Percentiles rank a stretch among this genome's conserved stretches.
Evolutionary conservation across 768 basidiomycete genomes (phyloP).

Genomic region (Leccinellum rugosiceps): DNA sequence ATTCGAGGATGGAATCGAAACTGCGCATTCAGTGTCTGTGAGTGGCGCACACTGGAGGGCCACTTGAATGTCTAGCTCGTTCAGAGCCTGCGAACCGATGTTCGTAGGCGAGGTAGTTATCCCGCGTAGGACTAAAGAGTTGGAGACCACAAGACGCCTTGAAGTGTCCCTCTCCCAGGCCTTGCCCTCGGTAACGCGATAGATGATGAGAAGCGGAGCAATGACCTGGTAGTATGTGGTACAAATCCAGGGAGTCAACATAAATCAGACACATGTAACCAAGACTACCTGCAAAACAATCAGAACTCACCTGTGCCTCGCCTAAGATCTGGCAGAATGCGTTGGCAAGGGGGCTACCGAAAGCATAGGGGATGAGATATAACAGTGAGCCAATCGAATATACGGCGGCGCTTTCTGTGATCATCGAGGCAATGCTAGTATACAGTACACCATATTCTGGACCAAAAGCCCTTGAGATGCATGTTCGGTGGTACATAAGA

Average conservation of each 20-base stretch:
- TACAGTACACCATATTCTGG: conserved; percentile 26
- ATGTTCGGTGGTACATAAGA: conserved; percentile 28
- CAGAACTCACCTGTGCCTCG: conserved; percentile 24
- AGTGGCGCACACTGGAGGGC: conserved; percentile 6
- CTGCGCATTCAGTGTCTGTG: background rate
- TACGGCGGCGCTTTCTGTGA: conserved; percentile 35
- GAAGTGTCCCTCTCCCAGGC: conserved; percentile 35
- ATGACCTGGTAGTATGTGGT: conserved; percentile 37
- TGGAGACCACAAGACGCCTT: background rate
- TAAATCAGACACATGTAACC: background rate
- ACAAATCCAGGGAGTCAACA: background rate
- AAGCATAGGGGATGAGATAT: conserved; percentile 30
- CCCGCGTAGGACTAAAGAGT: conserved; percentile 12
- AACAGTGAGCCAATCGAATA: conserved; percentile 31
- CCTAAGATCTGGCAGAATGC: conserved; percentile 30
- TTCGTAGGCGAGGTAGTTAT: background rate
- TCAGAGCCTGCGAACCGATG: background rate
- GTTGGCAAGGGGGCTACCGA: conserved; percentile 20
- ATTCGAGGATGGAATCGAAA: background rate
- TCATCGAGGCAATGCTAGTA: conserved; percentile 31
- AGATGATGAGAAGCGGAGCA: conserved; percentile 46
- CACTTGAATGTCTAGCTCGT: conserved; percentile 12
- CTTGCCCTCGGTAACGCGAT: conserved; percentile 43
- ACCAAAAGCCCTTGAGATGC: conserved; percentile 26
- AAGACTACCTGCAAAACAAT: background rate